Percentiles rank a stretch among this genome's conserved stretches.
Conservation (phyloP, 139 green algal genomes). For the Chlorella sorokiniana region DNA sequence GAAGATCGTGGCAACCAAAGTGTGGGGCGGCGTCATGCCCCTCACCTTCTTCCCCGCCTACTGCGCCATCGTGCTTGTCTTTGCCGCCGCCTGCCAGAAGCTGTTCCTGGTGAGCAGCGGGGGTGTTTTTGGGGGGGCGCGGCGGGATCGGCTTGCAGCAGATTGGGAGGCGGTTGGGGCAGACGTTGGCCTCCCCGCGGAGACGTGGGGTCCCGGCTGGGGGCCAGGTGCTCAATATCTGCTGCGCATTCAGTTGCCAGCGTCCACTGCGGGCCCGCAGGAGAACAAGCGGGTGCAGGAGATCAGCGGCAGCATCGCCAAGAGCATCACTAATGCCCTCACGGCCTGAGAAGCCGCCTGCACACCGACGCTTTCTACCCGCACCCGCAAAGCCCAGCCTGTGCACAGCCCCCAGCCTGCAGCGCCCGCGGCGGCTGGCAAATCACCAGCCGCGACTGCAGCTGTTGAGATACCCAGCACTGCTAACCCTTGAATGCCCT, state of each 20-base stretch:
- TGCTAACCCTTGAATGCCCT: no score
- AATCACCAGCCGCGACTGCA: no score
- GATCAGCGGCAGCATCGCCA: conserved; percentile 18
- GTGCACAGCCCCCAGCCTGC: no score
- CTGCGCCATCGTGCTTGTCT: conserved; percentile 28
- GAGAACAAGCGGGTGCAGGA: conserved; percentile 44
- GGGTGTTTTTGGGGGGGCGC: neutral
- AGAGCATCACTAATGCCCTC: conserved; percentile 10
- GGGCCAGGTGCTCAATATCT: neutral
- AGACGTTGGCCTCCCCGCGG: neutral
- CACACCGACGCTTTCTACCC: no score
- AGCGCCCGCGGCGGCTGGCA: no score
- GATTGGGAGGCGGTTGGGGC: neutral
- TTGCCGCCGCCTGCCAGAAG: conserved; percentile 11
- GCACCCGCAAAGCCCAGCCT: no score
- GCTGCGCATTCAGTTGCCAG: neutral
- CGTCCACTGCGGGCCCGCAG: neutral
- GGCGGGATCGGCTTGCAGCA: neutral
- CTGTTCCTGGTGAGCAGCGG: conserved; percentile 12
- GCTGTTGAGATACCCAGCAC: no score
- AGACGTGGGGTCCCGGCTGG: neutral
- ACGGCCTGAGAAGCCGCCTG: no score
- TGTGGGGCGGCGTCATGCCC: conserved; percentile 32
- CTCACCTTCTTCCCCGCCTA: conserved; percentile 32
- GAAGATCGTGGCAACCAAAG: conserved; percentile 33